phyloP scores from a whole-genome alignment of 352 stramenopile genomes.

The Globisporangium nagaii region DNA sequence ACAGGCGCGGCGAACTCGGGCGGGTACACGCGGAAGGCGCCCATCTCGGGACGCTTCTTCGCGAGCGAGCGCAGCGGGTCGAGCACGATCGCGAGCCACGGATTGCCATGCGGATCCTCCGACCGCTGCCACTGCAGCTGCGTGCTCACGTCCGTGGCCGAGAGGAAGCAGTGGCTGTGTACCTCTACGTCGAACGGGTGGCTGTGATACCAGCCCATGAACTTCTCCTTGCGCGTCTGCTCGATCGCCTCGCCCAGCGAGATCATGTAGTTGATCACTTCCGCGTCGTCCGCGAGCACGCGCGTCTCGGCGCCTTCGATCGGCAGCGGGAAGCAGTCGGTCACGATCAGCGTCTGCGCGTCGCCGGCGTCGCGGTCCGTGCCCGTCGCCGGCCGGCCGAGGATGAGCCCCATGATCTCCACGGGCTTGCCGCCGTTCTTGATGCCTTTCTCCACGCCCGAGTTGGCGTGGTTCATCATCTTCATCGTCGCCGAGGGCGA shows the following conservation, averaged over 20 bases:
- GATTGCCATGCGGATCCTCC: slow-evolving; percentile 94
- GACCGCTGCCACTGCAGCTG: slow-evolving; percentile 98
- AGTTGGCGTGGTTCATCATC: slow-evolving; percentile 98
- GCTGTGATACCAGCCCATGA: slow-evolving; percentile 99
- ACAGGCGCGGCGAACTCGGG: slow-evolving; percentile 91
- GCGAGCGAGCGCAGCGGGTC: slow-evolving; percentile 94
- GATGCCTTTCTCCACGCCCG: slow-evolving; percentile 98
- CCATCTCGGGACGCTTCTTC: slow-evolving; percentile 93
- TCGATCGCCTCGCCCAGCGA: slow-evolving; percentile 94
- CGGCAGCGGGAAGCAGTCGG: slow-evolving; percentile 97
- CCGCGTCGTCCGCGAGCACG: slow-evolving; percentile 95
- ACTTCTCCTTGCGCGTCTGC: slow-evolving; percentile 93
- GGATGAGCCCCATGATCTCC: slow-evolving; percentile 99
- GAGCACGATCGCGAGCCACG: slow-evolving; percentile 97
- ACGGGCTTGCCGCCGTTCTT: slow-evolving; percentile 93
- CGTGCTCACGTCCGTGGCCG: slow-evolving; percentile 95
- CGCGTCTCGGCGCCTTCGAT: slow-evolving; percentile 95
- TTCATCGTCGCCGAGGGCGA: slow-evolving; percentile 93
- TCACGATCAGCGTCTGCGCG: slow-evolving; percentile 93
- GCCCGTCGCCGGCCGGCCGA: slow-evolving; percentile 88
- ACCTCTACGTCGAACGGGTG: slow-evolving; percentile 98
- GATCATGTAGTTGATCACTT: slow-evolving; percentile 99
- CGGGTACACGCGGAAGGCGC: slow-evolving; percentile 97
- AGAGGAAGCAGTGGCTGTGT: slow-evolving; percentile 97
- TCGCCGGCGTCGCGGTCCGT: slow-evolving; percentile 84